phyloP scores from a whole-genome alignment of 805 yeast species.

The Saccharomycopsis fermentans region DNA sequence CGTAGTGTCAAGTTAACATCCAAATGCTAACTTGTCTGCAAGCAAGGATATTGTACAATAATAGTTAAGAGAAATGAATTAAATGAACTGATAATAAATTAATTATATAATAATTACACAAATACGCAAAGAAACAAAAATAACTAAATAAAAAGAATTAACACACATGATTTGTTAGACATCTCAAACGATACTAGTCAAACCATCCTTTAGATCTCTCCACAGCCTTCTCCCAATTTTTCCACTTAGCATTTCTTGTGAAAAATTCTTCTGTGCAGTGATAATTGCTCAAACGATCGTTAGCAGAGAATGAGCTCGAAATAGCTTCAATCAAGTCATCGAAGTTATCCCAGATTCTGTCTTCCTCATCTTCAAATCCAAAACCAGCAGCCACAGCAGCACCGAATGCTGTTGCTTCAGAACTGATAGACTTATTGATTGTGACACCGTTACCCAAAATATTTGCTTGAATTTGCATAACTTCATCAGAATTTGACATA shows the following conservation, averaged over 20 bases:
- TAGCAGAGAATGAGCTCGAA: constrained; percentile 14
- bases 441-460: constrained; percentile 79
- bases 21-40: no score
- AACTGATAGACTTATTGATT: constrained; percentile 68
- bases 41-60: no score
- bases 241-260: constrained; percentile 55
- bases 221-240: constrained; percentile 78
- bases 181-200: constrained; percentile 12
- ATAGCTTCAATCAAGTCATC: constrained; percentile 43
- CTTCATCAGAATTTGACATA: constrained; percentile 82
- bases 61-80: background rate
- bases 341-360: constrained; percentile 62
- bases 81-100: background rate
- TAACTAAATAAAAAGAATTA: background rate
- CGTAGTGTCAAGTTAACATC: no score
- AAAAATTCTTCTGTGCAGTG: constrained; percentile 23
- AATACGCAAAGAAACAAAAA: background rate
- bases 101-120: background rate
- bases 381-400: constrained; percentile 95
- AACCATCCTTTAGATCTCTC: constrained; percentile 79
- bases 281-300: constrained; percentile 23
- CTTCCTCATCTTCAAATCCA: constrained; percentile 36
- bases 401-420: constrained; percentile 92
- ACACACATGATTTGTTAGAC: background rate
- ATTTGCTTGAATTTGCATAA: constrained; percentile 90